Base-by-base conservation (phyloP, 1,284 basidiomycete species). In the Ustilago vetiveriae region DNA sequence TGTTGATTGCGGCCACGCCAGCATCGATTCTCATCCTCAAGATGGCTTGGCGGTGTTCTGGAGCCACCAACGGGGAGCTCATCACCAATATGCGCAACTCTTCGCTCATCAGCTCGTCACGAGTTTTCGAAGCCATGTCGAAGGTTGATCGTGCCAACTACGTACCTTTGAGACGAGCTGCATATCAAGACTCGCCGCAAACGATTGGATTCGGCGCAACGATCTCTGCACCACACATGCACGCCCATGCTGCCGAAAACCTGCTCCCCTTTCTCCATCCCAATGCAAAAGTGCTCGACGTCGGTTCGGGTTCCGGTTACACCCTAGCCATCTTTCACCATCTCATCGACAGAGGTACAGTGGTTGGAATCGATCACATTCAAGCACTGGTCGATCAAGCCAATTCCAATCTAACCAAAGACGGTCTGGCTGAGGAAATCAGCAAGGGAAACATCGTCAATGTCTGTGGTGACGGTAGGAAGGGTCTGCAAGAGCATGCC, bases 331-430 rank as follows among this genome's bases (percentile, higher is more conserved):
- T 82, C n/a, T 75, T 81, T 23, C 75, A 78, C 56, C 71, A 75
- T 22, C 72, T 82, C 17, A 49, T 73, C 10, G 48, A 22, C 0
- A 26, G 11, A 13, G 57, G 48, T 0, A 89, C 85, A 62, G 90
- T 97, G 3, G 85, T 96, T 13, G 94, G 93, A 2, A 91, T 98
- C 67, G 95, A 98, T 50, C 95, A 98, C 81, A 89, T 98, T 67
- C 45, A 42, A 22, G 59, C 33, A 11, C 66, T 78, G 2, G 67
- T 67, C 4, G 86, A 90, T 4, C 88, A 88, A 85, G 90, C 90
- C 0, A 82, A 86, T 7, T 66, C 82, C 17, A 97, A 96, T 76
- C 83, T 97, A 11, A 82, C 82, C 33, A 85, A 84, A 10, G 92
- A 94, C 72, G 91, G 90, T 0, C 83, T 90, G 1, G 85, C 84